A percentile compares a stretch with the other conserved stretches of the same genome.
Evolutionary conservation across 163 green algal genomes (phyloP).

Genomic region (Smithsoniella earleae): DNA sequence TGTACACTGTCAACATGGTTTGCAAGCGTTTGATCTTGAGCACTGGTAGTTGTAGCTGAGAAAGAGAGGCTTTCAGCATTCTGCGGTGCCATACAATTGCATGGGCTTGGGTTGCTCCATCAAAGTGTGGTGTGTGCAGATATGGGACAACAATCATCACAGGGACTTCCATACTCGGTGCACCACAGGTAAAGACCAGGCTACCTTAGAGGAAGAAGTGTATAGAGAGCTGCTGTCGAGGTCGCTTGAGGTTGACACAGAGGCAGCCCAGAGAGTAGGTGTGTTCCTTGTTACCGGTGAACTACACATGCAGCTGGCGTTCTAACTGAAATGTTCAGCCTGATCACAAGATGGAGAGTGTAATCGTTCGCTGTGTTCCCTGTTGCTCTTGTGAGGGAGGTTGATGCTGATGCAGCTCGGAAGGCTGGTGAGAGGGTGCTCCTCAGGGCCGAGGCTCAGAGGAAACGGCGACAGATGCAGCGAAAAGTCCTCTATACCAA

Average conservation of each 20-base stretch:
- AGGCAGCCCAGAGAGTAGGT: conserved; percentile 17
- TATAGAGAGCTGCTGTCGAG: conserved; percentile 25
- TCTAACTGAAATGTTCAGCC: conserved; percentile 23
- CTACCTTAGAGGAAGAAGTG: conserved; percentile 27
- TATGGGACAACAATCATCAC: conserved; percentile 74
- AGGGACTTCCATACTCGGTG: conserved; percentile 63
- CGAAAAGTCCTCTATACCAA: conserved; percentile 79
- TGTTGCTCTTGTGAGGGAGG: too few relatives aligned
- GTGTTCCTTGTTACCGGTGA: too few relatives aligned
- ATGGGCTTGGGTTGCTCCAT: too few relatives aligned
- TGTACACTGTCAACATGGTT: too few relatives aligned
- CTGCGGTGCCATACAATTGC: too few relatives aligned
- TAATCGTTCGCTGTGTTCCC: too few relatives aligned
- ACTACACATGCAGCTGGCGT: too few relatives aligned
- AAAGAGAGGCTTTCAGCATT: too few relatives aligned
- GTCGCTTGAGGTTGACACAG: conserved; percentile 2
- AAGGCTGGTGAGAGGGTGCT: conserved; percentile 39
- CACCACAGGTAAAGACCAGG: conserved; percentile 34
- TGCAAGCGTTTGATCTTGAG: too few relatives aligned
- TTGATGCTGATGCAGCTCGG: conserved; percentile 39
- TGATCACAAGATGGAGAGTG: not conserved
- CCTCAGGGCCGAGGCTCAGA: conserved; percentile 34
- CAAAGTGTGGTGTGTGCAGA: conserved; percentile 10
- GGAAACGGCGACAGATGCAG: conserved; percentile 53
- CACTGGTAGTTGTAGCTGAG: too few relatives aligned